Conservation (phyloP, 2,329 filamentous ascomycete species). For the Clarireedia homoeocarpa region DNA sequence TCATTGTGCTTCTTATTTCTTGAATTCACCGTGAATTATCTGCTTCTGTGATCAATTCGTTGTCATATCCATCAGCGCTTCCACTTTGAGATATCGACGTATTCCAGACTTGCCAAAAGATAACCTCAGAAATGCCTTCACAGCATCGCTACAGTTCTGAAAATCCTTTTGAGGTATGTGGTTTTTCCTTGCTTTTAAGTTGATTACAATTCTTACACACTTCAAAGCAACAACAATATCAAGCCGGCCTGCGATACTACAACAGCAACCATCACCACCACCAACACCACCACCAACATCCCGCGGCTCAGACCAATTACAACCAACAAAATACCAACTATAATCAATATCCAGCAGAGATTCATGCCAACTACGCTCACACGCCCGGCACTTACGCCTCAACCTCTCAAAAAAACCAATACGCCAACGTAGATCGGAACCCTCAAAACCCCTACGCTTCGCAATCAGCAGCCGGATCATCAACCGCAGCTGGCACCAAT, state of each 20-base stretch:
- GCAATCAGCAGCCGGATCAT: not conserved
- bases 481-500: not conserved
- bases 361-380: not conserved
- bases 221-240: not conserved
- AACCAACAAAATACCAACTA: not conserved
- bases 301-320: too few species aligned
- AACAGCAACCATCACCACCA: too few species aligned
- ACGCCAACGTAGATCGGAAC: not conserved
- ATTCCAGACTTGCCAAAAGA: too few species aligned
- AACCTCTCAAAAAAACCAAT: not conserved
- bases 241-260: not conserved
- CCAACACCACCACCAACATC: too few species aligned
- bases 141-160: not conserved
- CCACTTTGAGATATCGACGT: not conserved
- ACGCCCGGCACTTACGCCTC: not conserved
- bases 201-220: not conserved
- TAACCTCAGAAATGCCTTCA: too few species aligned
- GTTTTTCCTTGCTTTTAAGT: accelerated
- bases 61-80: too few species aligned
- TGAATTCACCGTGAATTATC: too few species aligned
- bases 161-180: not conserved
- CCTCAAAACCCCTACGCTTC: not conserved
- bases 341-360: not conserved
- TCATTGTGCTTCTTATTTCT: too few species aligned
- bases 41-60: too few species aligned